Base-by-base conservation (phyloP, 2,329 filamentous ascomycete genomes). In the Mariannaea elegans region DNA sequence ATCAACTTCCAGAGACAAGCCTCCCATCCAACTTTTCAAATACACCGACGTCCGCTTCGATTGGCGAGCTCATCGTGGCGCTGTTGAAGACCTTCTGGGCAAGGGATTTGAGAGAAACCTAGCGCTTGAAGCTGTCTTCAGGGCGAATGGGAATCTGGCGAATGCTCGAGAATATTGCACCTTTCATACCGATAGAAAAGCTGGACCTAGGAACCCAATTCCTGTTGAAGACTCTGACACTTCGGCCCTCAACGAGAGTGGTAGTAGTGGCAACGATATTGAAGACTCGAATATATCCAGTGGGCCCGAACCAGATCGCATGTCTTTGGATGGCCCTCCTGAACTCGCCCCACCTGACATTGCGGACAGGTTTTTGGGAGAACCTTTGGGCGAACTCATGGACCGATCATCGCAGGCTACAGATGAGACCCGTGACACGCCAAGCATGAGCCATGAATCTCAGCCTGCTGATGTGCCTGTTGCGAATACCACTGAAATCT, bases 41-140 rank as follows among this genome's bases (percentile, higher is more conserved):
- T 76, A 78, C 23, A 76, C 75, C 3, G 71, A 76, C 41, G 71
- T 73, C 1, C 75, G 76, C 2, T 87, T 86, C 65, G 73, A 77
- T 51, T 87, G 85, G 84, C 57, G 62, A 14, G 53, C 65, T 8
- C 66, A 73, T 49, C 71, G 70, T 4, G 60, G 55, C 13, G 68
- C 71, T 3, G 69, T 78, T 4, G 71, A 65, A 18, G 75, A 77
- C 18, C 69, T 81, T 18, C 53, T 73, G 4, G 67, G 66, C 19
- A 70, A 69, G 10, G 72, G 70, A 1, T 76, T 75, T 44, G 81
- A 87, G 18, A 79, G 84, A 41, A 85, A 87, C 12, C 80, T 97
- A 51, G 90, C 85, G 7, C 83, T 85, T 29, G 94, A 98, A 76
- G 93, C 92, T 27, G 79, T 95, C 0, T 97, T 92, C 74, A 88